Evolutionary conservation across 768 basidiomycete species (phyloP).

Genomic region (Pleurotus eryngii): DNA sequence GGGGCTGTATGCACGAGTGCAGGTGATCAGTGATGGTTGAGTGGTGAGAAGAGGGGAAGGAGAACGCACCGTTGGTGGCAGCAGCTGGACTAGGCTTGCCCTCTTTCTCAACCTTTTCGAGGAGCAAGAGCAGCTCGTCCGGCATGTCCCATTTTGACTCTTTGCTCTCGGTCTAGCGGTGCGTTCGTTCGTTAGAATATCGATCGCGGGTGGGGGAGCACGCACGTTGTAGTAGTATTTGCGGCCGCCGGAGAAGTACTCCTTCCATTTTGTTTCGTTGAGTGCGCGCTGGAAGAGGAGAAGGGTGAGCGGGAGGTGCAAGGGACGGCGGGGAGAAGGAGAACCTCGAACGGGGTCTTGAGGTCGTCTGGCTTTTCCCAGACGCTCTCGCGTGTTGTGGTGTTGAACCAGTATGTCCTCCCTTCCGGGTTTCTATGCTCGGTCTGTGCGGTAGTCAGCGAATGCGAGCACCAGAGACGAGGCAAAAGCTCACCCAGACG

Average conservation of each 20-base stretch:
- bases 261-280: constrained; percentile 90
- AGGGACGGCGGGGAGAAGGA: constrained; percentile 18
- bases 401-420: constrained; percentile 98
- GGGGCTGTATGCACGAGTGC: constrained; percentile 13
- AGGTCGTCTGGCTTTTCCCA: constrained; percentile 99
- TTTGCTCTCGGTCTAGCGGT: constrained; percentile 69
- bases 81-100: constrained; percentile 28
- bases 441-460: constrained; percentile 45
- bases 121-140: constrained; percentile 79
- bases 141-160: constrained; percentile 99
- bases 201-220: background rate
- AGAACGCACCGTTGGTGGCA: constrained; percentile 14
- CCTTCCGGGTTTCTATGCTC: constrained; percentile 95
- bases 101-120: constrained; percentile 85
- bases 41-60: background rate
- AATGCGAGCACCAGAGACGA: background rate
- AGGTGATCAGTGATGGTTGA: background rate
- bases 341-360: constrained; percentile 89
- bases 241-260: constrained; percentile 88
- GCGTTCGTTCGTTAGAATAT: too few relatives aligned
- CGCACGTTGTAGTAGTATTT: constrained; percentile 84
- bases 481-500: background rate
- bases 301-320: constrained; percentile 11
- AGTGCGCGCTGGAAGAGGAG: constrained; percentile 65
- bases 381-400: constrained; percentile 82